Base-by-base conservation (phyloP, 495 filamentous ascomycete species). In the Trichoderma reesei region DNA sequence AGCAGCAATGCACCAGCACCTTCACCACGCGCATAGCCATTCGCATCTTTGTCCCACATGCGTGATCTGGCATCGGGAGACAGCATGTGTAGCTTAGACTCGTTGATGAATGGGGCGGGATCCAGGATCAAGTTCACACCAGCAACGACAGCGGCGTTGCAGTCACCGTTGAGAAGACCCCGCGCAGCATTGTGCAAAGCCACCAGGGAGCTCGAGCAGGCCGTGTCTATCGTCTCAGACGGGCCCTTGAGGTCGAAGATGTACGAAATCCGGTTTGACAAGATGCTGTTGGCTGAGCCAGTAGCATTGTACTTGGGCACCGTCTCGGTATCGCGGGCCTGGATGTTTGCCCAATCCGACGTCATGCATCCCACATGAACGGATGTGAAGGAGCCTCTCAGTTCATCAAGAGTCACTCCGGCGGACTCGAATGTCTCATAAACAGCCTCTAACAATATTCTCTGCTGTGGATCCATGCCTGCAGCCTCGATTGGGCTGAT, bases 191-290 rank as follows among this genome's bases (percentile, higher is more conserved):
- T 75, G 66, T 92, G 74, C 3, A 81, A 60, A 0, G 75, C 76
- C 3, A 76, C 69, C 11, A 81, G 66, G 59, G 86, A 88, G 16
- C 86, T 88, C 16, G 89, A 92, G 71, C 90, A 95, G 16, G 90
- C 90, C 0, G 90, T 94, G 72, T 94, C 90, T 26, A 92, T 79
- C 60, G 85, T 90, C 73, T 88, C 85, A 46, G 85, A 72, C 1
- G 76, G 72, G 4, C 83, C 80, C 3, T 74, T 71, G 64, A 80
- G 76, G 64, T 81, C 75, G 66, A 78, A 83, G 48, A 76, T 79
- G 46, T 80, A 74, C 0, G 77, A 80, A 3, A 83, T 60, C 0
- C 80, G 72, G 56, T 82, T 79, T 1, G 78, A 73, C 6, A 79
- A 31, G 33, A 79, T 76, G 34, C 67, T 67, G 38, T 18, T 42